A percentile compares a stretch with the other conserved stretches of the same genome.
These are phyloP conservation scores for Aspergillus mulundensis DNA, from an alignment of 495 filamentous ascomycete species.

Conservation along the genomic window DNA sequence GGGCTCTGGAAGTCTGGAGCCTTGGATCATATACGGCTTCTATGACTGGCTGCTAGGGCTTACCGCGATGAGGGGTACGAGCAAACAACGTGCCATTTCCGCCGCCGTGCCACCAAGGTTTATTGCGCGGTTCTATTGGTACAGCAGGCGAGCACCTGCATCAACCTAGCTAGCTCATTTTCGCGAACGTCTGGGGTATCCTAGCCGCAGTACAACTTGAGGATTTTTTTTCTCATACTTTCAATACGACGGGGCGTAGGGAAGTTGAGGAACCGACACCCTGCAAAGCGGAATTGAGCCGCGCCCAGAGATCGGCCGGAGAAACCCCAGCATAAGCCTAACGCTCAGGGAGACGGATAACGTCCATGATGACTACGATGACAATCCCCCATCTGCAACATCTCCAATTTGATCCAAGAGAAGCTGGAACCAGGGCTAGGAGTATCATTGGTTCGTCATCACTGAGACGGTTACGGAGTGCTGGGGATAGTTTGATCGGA, in stretches of 20 bases:
- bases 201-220: neutral
- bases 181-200: neutral
- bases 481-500: neutral
- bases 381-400: neutral
- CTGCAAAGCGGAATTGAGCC: neutral
- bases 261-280: neutral
- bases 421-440: neutral
- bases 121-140: neutral
- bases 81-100: neutral
- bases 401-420: neutral
- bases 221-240: neutral
- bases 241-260: neutral
- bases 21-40: neutral
- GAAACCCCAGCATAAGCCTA: conserved; percentile 1
- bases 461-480: too few relatives aligned
- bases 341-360: neutral
- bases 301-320: conserved; percentile 1
- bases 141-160: neutral
- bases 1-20: neutral
- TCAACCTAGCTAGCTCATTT: neutral
- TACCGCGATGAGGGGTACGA: neutral
- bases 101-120: neutral
- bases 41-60: neutral
- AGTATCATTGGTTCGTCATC: neutral
- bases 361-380: neutral